These are phyloP conservation scores for Phytophthora pluvialis DNA, from an alignment of 352 stramenopile species.

Conservation along the genomic window DNA sequence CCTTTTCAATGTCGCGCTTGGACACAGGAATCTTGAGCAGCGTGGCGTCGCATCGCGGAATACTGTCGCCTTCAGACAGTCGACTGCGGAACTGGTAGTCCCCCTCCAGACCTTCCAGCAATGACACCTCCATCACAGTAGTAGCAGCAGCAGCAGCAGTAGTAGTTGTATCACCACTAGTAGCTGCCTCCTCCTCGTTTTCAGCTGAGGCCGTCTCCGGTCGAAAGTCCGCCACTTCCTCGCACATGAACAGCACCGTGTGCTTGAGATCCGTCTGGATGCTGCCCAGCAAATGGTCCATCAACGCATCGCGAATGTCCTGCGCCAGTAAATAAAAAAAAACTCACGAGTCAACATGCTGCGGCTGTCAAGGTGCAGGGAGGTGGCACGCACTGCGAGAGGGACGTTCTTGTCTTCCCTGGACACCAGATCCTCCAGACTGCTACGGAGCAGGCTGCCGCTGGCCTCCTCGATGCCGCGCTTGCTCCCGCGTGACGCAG, in stretches of 20 bases:
- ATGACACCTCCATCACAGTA: conserved; percentile 24
- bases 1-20: conserved; percentile 76
- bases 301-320: conserved; percentile 71
- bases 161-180: background rate
- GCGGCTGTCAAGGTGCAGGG: background rate
- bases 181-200: conserved; percentile 11
- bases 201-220: background rate
- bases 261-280: conserved; percentile 67
- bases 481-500: conserved; percentile 32
- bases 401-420: conserved; percentile 47
- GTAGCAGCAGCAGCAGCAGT: background rate
- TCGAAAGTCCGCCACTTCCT: conserved; percentile 67
- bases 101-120: conserved; percentile 45
- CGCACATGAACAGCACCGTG: conserved; percentile 73
- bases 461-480: conserved; percentile 29
- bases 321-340: conserved; percentile 17
- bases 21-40: conserved; percentile 76
- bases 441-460: conserved; percentile 34
- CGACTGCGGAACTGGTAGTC: conserved; percentile 56
- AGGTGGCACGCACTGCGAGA: conserved; percentile 48
- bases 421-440: conserved; percentile 47
- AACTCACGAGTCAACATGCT: background rate
- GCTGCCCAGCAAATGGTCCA: conserved; percentile 67
- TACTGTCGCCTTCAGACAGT: conserved; percentile 77
- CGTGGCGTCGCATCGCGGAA: conserved; percentile 75